A percentile compares a stretch with the other conserved stretches of the same genome.
Evolutionary conservation across 306 rosid species (phyloP).

Genomic region (Glycine tomentella): DNA sequence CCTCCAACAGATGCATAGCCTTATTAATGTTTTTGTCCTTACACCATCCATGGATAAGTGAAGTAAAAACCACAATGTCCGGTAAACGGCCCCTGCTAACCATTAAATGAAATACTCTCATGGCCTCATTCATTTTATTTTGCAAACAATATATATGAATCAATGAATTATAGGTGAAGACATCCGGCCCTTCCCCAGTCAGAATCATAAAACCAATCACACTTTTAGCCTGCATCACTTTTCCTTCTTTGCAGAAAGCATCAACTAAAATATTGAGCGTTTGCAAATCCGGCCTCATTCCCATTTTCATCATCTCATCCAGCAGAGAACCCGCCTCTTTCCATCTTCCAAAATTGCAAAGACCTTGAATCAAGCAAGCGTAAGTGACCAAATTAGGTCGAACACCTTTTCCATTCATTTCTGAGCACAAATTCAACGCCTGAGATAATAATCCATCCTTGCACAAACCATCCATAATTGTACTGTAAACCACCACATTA

Average conservation of each 20-base stretch:
- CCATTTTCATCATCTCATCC: conserved; percentile 43
- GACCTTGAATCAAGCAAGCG: conserved; percentile 53
- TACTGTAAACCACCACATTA: conserved; percentile 43
- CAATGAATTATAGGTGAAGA: conserved; percentile 51
- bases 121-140: conserved; percentile 53
- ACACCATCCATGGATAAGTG: conserved; percentile 48
- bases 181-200: conserved; percentile 43
- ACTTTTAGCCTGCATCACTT: conserved; percentile 43
- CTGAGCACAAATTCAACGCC: conserved; percentile 45
- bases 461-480: conserved; percentile 53
- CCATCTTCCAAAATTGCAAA: conserved; percentile 50
- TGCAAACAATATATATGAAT: conserved; percentile 52
- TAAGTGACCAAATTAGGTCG: conserved; percentile 48
- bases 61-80: conserved; percentile 44
- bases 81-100: conserved; percentile 43
- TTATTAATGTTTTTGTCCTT: conserved; percentile 40
- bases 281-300: conserved; percentile 42
- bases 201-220: conserved; percentile 53
- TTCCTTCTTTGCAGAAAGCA: conserved; percentile 51
- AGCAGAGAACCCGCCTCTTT: conserved; percentile 43
- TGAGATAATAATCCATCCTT: conserved; percentile 51
- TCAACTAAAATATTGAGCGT: conserved; percentile 47
- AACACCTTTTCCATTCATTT: conserved; percentile 49
- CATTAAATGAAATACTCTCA: conserved; percentile 44
- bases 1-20: conserved; percentile 52